Evolutionary conservation across 2,329 filamentous ascomycete genomes (phyloP).

Genomic region (Ophiostoma novo-ulmi): DNA sequence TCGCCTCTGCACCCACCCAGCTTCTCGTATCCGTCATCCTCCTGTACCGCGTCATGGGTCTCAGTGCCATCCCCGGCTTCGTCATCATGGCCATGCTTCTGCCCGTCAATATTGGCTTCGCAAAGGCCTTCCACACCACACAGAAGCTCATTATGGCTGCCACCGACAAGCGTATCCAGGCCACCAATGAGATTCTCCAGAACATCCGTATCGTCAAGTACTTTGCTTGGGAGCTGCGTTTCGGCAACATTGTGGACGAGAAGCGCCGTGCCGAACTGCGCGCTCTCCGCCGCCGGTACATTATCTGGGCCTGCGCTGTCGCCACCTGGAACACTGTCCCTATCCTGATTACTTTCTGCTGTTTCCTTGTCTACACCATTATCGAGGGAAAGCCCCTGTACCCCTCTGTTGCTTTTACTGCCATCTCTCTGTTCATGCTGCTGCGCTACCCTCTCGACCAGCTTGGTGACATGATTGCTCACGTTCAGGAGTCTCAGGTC

Average conservation of each 20-base stretch:
- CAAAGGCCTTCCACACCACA: constrained; percentile 74
- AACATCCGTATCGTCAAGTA: constrained; percentile 99
- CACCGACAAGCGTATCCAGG: constrained; percentile 92
- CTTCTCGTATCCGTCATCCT: constrained; percentile 73
- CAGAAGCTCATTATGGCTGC: constrained; percentile 89
- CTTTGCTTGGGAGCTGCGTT: constrained; percentile 96
- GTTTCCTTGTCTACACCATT: constrained; percentile 87
- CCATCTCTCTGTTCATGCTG: constrained; percentile 90
- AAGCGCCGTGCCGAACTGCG: constrained; percentile 75
- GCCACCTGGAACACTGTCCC: constrained; percentile 96
- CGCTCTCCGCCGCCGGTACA: constrained; percentile 73
- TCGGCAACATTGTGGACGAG: constrained; percentile 79
- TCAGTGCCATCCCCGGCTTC: constrained; percentile 90
- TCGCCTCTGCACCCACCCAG: constrained; percentile 85
- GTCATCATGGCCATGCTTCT: constrained; percentile 83
- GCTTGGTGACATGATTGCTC: constrained; percentile 96
- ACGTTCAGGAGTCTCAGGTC: constrained; percentile 95
- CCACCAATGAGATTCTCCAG: constrained; percentile 92
- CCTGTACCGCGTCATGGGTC: constrained; percentile 84
- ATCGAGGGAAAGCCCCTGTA: constrained; percentile 84
- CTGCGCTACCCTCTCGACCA: constrained; percentile 91
- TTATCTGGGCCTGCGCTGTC: constrained; percentile 86
- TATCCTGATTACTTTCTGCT: constrained; percentile 91
- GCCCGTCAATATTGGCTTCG: constrained; percentile 84
- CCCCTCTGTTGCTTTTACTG: constrained; percentile 91